A percentile compares a stretch with the other conserved stretches of the same genome.
These are phyloP conservation scores for Claviceps digitariae DNA, from an alignment of 2,329 filamentous ascomycete species.

Conservation along the genomic window DNA sequence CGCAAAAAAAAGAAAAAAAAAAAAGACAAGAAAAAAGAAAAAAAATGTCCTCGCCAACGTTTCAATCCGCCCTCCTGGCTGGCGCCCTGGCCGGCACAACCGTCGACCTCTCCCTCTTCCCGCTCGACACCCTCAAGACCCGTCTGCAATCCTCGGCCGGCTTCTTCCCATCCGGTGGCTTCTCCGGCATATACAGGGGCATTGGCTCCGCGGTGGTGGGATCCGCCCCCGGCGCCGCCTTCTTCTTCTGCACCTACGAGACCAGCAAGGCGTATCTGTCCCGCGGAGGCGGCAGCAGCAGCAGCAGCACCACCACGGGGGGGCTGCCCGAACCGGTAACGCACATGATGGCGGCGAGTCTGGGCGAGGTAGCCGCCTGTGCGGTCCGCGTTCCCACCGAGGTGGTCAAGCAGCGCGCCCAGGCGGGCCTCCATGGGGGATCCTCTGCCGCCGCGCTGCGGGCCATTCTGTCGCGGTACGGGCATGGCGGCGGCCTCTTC, in stretches of 20 bases:
- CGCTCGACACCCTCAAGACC: conserved; percentile 97
- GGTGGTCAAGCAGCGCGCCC: conserved; percentile 92
- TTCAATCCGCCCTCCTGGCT: conserved; percentile 54
- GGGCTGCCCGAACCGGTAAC: conserved; percentile 29
- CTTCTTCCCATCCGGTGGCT: conserved; percentile 74
- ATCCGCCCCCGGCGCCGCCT: conserved; percentile 82
- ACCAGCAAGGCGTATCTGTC: conserved; percentile 40
- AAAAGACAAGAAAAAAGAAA: too few species aligned
- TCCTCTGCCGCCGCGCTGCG: conserved; percentile 52
- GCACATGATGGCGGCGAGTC: conserved; percentile 74
- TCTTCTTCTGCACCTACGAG: conserved; percentile 97
- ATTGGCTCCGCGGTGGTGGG: conserved; percentile 82
- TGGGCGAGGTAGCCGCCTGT: conserved; percentile 87
- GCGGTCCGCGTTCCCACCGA: conserved; percentile 88
- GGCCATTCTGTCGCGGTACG: conserved; percentile 48
- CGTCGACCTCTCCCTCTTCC: conserved; percentile 92
- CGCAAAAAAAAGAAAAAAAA: not conserved
- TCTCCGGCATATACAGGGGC: conserved; percentile 84
- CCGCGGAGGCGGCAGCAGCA: too few species aligned
- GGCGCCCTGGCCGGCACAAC: conserved; percentile 88
- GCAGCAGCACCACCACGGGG: too few species aligned
- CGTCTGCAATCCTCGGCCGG: conserved; percentile 73
- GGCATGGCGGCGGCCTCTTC: conserved; percentile 25
- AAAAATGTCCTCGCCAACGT: conserved; percentile 22
- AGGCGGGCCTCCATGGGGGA: conserved; percentile 69